Percentiles rank a stretch among this genome's conserved stretches.
Conservation (phyloP, 805 yeast species). For the Candida nitratophila region DNA sequence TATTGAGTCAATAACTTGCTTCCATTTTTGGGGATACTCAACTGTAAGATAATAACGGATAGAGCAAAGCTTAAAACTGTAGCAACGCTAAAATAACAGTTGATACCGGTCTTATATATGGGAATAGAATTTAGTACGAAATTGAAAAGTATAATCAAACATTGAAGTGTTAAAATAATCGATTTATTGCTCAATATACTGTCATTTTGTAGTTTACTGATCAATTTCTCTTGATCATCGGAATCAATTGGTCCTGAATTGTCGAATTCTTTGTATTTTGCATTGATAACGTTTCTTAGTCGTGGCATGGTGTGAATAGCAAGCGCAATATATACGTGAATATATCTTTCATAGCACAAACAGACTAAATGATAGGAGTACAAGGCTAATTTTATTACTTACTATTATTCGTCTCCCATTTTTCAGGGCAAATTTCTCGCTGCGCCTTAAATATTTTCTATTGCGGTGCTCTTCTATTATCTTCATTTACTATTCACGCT, state of each 20-base stretch:
- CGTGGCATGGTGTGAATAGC: not conserved
- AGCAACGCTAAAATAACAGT: slow-evolving; percentile 4
- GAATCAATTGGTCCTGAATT: slow-evolving; percentile 15
- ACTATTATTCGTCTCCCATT: too few relatives aligned
- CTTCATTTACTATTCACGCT: too few relatives aligned
- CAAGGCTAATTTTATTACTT: too few relatives aligned
- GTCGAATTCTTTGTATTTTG: slow-evolving; percentile 8
- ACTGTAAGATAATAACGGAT: slow-evolving; percentile 12
- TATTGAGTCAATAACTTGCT: not conserved
- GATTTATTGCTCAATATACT: not conserved
- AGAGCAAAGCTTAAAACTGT: slow-evolving; percentile 18
- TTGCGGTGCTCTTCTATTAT: too few relatives aligned
- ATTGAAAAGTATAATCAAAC: slow-evolving; percentile 13
- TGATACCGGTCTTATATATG: slow-evolving; percentile 15
- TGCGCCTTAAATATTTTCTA: too few relatives aligned
- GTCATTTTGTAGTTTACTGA: slow-evolving; percentile 10
- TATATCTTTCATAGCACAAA: too few relatives aligned
- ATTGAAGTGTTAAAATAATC: not conserved
- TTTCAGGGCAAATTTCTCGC: too few relatives aligned
- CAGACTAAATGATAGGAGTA: too few relatives aligned
- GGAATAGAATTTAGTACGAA: slow-evolving; percentile 20
- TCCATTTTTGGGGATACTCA: not conserved
- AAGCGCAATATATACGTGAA: too few relatives aligned
- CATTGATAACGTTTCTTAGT: not conserved
- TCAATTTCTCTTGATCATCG: slow-evolving; percentile 15